Conservation (phyloP, 2,329 filamentous ascomycete species). For the Magnaporthiopsis incrustans region DNA sequence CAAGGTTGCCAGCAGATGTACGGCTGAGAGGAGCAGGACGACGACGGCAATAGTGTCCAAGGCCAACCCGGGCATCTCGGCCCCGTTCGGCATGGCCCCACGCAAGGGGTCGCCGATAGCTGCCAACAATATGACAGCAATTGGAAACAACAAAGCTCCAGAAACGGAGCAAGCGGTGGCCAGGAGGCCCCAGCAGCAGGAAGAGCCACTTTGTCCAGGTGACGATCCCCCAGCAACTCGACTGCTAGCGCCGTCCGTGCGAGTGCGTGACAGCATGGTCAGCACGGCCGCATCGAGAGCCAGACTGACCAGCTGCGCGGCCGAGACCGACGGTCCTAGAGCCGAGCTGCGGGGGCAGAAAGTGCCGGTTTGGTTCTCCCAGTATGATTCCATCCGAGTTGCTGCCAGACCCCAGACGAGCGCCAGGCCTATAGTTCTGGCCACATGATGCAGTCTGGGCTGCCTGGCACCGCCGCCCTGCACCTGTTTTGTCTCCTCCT, state of each 20-base stretch:
- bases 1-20: neutral
- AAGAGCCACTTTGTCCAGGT: neutral
- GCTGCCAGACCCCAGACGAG: constrained; percentile 1
- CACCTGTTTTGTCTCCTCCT: neutral
- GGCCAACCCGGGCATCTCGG: neutral
- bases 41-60: neutral
- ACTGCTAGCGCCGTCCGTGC: neutral
- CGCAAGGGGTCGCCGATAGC: neutral
- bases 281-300: constrained; percentile 4
- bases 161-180: neutral
- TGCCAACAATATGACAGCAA: neutral
- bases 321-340: neutral
- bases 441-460: neutral
- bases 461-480: neutral
- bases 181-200: constrained; percentile 1
- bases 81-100: neutral
- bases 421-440: neutral
- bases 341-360: constrained; percentile 1
- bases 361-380: neutral
- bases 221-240: neutral
- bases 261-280: neutral
- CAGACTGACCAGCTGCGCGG: neutral
- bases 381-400: neutral
- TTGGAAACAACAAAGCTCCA: neutral
- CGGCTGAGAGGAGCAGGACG: neutral